Evolutionary conservation across 2,329 filamentous ascomycete genomes (phyloP).

Genomic region (Coniella vitis): DNA sequence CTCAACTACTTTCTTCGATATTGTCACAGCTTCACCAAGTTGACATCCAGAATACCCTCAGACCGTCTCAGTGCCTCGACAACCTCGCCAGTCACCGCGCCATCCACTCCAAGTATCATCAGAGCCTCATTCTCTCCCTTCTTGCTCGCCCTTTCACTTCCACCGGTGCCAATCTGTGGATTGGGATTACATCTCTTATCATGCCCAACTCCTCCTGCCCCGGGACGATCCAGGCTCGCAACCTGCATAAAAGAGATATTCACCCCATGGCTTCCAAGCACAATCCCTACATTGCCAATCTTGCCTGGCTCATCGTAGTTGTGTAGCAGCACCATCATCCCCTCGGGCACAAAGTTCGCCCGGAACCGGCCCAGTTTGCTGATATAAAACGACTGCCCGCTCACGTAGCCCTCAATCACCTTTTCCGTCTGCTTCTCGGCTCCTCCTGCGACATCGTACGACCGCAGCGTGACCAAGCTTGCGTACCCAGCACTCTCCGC

Average conservation of each 20-base stretch:
- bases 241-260: constrained; percentile 82
- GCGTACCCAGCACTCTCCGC: constrained; percentile 58
- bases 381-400: constrained; percentile 59
- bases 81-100: constrained; percentile 52
- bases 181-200: too few relatives aligned
- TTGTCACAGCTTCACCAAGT: constrained; percentile 38
- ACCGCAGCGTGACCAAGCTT: constrained; percentile 63
- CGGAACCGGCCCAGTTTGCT: constrained; percentile 67
- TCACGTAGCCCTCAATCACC: constrained; percentile 60
- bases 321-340: constrained; percentile 68
- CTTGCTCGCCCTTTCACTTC: too few relatives aligned
- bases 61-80: constrained; percentile 40
- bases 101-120: constrained; percentile 74
- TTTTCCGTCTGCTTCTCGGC: constrained; percentile 27
- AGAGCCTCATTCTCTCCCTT: constrained; percentile 57
- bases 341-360: constrained; percentile 66
- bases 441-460: constrained; percentile 28
- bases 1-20: too few relatives aligned
- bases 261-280: constrained; percentile 61
- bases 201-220: constrained; percentile 20
- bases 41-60: constrained; percentile 50
- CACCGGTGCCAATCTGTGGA: too few relatives aligned
- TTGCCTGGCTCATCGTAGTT: constrained; percentile 79
- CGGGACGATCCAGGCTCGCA: constrained; percentile 39
- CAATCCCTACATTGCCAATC: constrained; percentile 70